Base-by-base conservation (phyloP, 1,139 yeast species). In the Scheffersomyces titani region DNA sequence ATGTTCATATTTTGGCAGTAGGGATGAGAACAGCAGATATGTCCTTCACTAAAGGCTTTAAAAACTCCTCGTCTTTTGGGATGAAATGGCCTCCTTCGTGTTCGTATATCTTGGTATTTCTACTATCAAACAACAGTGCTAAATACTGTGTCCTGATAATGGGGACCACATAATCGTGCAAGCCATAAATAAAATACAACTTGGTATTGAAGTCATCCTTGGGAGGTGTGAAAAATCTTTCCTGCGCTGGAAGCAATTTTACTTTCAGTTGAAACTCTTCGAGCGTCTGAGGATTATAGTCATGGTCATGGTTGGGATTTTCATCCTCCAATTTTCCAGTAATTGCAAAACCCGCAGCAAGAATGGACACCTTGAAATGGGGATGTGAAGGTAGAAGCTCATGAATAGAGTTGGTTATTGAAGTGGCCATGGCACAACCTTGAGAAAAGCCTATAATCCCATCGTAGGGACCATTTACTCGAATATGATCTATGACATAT, bases 381-480 rank as follows among this genome's bases (percentile, higher is more conserved):
- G 72, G 76, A 49, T 77, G 80, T 16, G 63, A 65, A 5, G 85
- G 84, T 2, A 82, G 66, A 47, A 76, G 62, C 55, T 72, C 70
- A 13, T 62, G 61, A 56, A 85, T 74, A 22, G 73, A 71, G 61
- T 83, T 83, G 47, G 86, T 73, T 9, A 86, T 65, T 24, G 85
- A 76, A 3, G 87, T 85, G 1, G 96, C 85, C 69, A 94, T 75
- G 3, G 96, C 97, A 1, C 97, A 96, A 61, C 99, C 99, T 71
- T 94, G 98, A 19, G 96, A 88, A 69, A 93, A 94, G 2, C 98
- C 98, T 55, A 94, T 75, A 36, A 93, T 79, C 2, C 98, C 98
- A 56, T 87, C 88, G 67, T 88, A 92, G 0, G 98, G 98, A 0
- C 98, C 98, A 61, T 92, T 80, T 59, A 78, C 74, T 51, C 79